phyloP scores from a whole-genome alignment of 164 flowering plant species.

The Euptelea pleiosperma region DNA sequence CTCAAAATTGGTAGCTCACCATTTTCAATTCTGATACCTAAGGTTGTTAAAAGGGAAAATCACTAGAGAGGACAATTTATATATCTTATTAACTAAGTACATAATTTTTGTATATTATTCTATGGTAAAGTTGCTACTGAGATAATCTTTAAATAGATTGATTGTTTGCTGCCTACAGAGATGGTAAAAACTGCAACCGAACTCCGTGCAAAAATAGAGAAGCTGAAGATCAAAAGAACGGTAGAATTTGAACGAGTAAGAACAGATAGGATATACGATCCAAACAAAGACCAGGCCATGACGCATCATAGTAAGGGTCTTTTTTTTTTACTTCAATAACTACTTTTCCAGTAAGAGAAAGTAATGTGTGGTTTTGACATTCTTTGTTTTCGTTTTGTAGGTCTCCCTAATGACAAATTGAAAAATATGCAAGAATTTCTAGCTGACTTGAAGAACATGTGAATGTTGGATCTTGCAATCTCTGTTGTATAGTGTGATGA shows the following conservation, averaged over 20 bases:
- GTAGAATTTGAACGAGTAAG: constrained; percentile 7
- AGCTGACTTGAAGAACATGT: constrained; percentile 25
- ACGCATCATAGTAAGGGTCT: constrained; percentile 12
- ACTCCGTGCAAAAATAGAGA: constrained; percentile 12
- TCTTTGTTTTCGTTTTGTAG: constrained; percentile 18
- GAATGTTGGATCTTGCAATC: neutral
- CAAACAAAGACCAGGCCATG: neutral
- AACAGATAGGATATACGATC: constrained; percentile 10
- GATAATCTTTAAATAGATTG: neutral
- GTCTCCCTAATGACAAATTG: constrained; percentile 24
- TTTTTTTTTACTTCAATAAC: neutral
- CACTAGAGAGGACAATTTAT: neutral
- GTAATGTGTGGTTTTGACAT: neutral
- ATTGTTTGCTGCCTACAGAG: constrained; percentile 12
- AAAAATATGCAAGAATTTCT: constrained; percentile 34
- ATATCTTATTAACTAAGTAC: neutral
- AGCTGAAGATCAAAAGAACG: constrained; percentile 13
- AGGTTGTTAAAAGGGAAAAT: neutral
- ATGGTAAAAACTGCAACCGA: constrained; percentile 15
- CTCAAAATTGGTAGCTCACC: neutral
- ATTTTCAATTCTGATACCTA: neutral
- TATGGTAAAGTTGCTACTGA: neutral
- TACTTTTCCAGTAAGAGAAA: neutral
- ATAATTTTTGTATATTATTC: neutral
- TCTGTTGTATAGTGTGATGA: neutral